Conservation (phyloP, 176 grass and related monocot species). For the Poa annua region DNA sequence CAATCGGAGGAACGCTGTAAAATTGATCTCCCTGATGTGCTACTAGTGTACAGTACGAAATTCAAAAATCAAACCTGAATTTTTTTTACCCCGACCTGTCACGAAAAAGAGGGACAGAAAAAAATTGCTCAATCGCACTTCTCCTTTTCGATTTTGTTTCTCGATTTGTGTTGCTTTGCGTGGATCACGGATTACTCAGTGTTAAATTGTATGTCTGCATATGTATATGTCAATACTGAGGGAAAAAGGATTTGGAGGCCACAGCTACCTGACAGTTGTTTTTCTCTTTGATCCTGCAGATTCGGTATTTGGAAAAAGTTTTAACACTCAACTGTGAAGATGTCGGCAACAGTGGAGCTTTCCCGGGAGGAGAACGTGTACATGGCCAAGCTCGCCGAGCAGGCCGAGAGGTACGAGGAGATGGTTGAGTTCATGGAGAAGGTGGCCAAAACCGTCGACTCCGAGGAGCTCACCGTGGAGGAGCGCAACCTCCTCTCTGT, state of each 20-base stretch:
- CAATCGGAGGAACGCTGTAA: too few species aligned
- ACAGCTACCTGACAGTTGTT: conserved; percentile 1
- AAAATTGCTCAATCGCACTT: neutral
- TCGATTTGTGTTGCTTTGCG: neutral
- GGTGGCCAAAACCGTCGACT: conserved; percentile 68
- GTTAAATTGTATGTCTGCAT: neutral
- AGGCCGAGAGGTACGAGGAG: conserved; percentile 90
- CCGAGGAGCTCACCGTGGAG: conserved; percentile 75
- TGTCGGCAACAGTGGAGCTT: conserved; percentile 63
- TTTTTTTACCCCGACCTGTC: neutral
- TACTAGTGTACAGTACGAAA: neutral
- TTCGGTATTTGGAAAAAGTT: conserved; percentile 12
- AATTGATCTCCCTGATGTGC: neutral
- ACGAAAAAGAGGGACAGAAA: neutral
- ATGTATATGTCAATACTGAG: neutral
- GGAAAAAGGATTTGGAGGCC: neutral
- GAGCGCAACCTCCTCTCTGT: conserved; percentile 93
- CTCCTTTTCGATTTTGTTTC: neutral
- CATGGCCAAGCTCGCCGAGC: conserved; percentile 88
- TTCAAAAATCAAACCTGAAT: conserved; percentile 12
- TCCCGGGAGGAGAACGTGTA: conserved; percentile 86
- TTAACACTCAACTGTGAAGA: conserved; percentile 40
- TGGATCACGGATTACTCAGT: neutral
- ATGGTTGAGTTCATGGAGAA: conserved; percentile 98
- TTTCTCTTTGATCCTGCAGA: conserved; percentile 35